These are phyloP conservation scores for Penicillium goetzii DNA, from an alignment of 495 filamentous ascomycete species.

Conservation along the genomic window DNA sequence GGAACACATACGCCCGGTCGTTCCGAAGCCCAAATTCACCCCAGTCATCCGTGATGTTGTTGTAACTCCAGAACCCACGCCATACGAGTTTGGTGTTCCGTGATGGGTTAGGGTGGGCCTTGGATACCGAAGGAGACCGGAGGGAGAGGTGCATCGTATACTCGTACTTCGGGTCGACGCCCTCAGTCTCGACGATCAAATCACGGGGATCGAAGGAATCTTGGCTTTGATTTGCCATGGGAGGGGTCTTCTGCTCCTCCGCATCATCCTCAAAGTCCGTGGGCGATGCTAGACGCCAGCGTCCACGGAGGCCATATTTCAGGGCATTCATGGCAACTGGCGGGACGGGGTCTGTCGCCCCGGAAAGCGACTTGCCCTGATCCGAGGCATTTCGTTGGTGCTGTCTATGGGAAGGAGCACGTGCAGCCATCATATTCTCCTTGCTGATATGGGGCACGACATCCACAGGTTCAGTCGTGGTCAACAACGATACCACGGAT, in stretches of 20 bases:
- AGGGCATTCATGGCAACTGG: slow-evolving; percentile 49
- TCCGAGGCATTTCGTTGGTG: slow-evolving; percentile 42
- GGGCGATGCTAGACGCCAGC: slow-evolving; percentile 61
- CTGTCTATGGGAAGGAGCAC: slow-evolving; percentile 32
- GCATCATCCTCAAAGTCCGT: slow-evolving; percentile 22
- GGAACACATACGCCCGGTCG: slow-evolving; percentile 85
- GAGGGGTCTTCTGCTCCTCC: slow-evolving; percentile 6
- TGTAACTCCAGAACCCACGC: slow-evolving; percentile 93
- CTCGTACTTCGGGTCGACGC: slow-evolving; percentile 72
- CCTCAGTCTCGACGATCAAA: slow-evolving; percentile 85
- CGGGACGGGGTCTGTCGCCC: slow-evolving; percentile 40
- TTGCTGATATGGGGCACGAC: slow-evolving; percentile 75
- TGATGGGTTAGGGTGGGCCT: slow-evolving; percentile 41
- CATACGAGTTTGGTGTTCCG: slow-evolving; percentile 84
- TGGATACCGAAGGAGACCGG: slow-evolving; percentile 57
- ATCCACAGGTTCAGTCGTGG: slow-evolving; percentile 78
- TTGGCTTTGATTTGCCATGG: slow-evolving; percentile 16
- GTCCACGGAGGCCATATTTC: slow-evolving; percentile 62
- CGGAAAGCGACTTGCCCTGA: slow-evolving; percentile 42
- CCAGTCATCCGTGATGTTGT: slow-evolving; percentile 87
- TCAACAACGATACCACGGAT: slow-evolving; percentile 73
- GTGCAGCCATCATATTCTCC: slow-evolving; percentile 48
- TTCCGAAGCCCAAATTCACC: slow-evolving; percentile 82
- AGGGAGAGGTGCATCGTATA: slow-evolving; percentile 79
- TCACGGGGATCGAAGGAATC: slow-evolving; percentile 42